phyloP scores from a whole-genome alignment of 2,329 filamentous ascomycete species.

The Metarhizium guizhouense region DNA sequence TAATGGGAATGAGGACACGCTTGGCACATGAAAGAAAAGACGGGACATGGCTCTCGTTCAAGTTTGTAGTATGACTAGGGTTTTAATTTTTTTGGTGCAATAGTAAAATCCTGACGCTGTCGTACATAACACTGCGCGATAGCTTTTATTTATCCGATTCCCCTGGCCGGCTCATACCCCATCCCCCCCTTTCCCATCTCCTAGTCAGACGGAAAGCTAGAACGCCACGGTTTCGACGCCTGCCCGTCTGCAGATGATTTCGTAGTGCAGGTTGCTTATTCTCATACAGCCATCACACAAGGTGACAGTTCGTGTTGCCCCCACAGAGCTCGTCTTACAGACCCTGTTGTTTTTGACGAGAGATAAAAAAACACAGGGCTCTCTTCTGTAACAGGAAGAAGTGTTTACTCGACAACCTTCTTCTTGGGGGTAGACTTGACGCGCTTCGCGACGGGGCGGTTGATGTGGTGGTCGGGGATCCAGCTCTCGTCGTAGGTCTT shows the following conservation, averaged over 20 bases:
- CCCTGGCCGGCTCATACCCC: background rate
- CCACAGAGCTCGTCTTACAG: too few relatives aligned
- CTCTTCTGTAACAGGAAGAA: background rate
- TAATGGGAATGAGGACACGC: too few relatives aligned
- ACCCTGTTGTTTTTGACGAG: too few relatives aligned
- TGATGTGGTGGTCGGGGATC: constrained; percentile 85
- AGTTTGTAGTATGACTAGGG: background rate
- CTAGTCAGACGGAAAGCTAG: background rate
- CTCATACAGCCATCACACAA: too few relatives aligned
- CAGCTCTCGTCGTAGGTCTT: constrained; percentile 85
- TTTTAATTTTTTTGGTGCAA: background rate
- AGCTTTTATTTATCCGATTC: background rate
- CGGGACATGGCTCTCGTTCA: too few relatives aligned
- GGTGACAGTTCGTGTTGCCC: too few relatives aligned
- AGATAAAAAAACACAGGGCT: background rate
- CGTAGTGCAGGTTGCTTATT: background rate
- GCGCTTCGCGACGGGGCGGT: constrained; percentile 66
- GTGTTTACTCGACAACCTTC: constrained; percentile 22
- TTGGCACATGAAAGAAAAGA: too few relatives aligned
- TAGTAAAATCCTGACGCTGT: background rate
- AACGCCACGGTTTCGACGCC: too few relatives aligned
- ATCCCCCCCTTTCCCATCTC: background rate
- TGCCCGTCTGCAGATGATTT: background rate
- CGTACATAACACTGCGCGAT: background rate
- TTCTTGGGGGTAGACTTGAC: constrained; percentile 51